A percentile compares a stretch with the other conserved stretches of the same genome.
Conservation (phyloP, 1,284 basidiomycete species). For the Tilletia horrida region DNA sequence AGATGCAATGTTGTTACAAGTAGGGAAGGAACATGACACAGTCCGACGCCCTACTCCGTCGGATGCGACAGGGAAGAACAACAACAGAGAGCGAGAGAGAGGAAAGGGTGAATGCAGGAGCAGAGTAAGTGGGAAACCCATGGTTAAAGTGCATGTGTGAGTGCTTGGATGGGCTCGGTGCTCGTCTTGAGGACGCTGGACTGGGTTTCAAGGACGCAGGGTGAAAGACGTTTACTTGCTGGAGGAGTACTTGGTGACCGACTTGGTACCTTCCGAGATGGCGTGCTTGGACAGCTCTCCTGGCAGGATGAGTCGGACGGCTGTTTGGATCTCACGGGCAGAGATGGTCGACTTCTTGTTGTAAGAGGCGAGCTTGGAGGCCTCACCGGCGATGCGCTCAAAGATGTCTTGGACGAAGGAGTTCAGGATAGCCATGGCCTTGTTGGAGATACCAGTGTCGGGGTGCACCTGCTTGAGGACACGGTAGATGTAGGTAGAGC, state of each 20-base stretch:
- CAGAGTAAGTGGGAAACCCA: not conserved
- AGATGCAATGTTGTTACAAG: constrained; percentile 12
- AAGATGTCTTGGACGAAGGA: constrained; percentile 59
- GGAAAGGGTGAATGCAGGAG: not conserved
- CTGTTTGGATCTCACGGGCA: constrained; percentile 56
- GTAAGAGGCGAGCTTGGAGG: constrained; percentile 55
- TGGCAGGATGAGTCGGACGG: constrained; percentile 54
- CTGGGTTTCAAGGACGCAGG: not conserved
- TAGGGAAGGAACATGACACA: constrained; percentile 2
- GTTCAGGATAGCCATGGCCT: constrained; percentile 57
- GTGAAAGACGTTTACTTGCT: constrained; percentile 55
- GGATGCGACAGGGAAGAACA: not conserved
- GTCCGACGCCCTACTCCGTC: constrained; percentile 1
- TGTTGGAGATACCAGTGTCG: constrained; percentile 59
- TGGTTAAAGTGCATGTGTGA: not conserved
- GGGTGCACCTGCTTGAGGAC: constrained; percentile 64
- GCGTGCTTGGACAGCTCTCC: constrained; percentile 77
- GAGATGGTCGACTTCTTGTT: constrained; percentile 56
- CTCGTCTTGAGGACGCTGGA: too few relatives aligned
- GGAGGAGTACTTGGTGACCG: constrained; percentile 61
- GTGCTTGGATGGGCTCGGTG: not conserved
- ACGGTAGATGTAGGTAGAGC: constrained; percentile 57
- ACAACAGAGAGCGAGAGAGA: constrained; percentile 5
- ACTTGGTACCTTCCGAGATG: constrained; percentile 76
- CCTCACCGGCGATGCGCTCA: constrained; percentile 57